phyloP scores from a whole-genome alignment of 108 stramenopile genomes.

The Skeletonema grethae region DNA sequence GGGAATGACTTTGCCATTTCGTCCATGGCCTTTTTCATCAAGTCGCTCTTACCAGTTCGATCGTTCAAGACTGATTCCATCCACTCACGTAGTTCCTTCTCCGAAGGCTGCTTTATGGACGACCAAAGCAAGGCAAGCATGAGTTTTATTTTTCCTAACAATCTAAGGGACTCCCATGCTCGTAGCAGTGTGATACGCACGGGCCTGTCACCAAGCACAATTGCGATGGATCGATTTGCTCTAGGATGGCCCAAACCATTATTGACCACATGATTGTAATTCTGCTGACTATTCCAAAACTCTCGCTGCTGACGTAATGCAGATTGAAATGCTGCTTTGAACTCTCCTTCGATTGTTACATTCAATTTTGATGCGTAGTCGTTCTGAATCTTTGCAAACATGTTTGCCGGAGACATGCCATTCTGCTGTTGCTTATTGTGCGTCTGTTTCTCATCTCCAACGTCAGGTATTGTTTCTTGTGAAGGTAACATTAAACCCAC shows the following conservation, averaged over 20 bases:
- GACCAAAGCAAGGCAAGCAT: slow-evolving; percentile 67
- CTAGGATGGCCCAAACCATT: slow-evolving; percentile 5
- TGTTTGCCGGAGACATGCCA: slow-evolving; percentile 22
- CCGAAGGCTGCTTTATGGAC: slow-evolving; percentile 67
- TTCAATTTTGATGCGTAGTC: slow-evolving; percentile 81
- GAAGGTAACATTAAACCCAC: slow-evolving; percentile 54
- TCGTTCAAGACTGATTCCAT: slow-evolving; percentile 69
- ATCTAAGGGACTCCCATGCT: slow-evolving; percentile 66
- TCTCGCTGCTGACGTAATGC: slow-evolving; percentile 39
- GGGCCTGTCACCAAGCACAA: slow-evolving; percentile 85
- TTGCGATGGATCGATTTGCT: slow-evolving; percentile 32
- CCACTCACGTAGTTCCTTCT: slow-evolving; percentile 80
- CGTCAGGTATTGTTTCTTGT: slow-evolving; percentile 6
- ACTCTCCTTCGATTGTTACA: slow-evolving; percentile 85
- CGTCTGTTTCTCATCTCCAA: slow-evolving; percentile 8
- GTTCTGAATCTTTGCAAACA: slow-evolving; percentile 74
- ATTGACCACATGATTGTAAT: background rate
- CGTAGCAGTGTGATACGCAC: slow-evolving; percentile 66
- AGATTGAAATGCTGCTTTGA: slow-evolving; percentile 60
- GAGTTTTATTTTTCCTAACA: slow-evolving; percentile 74
- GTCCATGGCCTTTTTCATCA: slow-evolving; percentile 78
- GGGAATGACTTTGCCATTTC: slow-evolving; percentile 77
- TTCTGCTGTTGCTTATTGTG: slow-evolving; percentile 7
- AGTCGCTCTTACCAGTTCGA: slow-evolving; percentile 60
- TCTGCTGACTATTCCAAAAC: slow-evolving; percentile 30